These are phyloP conservation scores for Cryptococcus amylolentus DNA, from an alignment of 1,284 basidiomycete genomes.

Conservation along the genomic window DNA sequence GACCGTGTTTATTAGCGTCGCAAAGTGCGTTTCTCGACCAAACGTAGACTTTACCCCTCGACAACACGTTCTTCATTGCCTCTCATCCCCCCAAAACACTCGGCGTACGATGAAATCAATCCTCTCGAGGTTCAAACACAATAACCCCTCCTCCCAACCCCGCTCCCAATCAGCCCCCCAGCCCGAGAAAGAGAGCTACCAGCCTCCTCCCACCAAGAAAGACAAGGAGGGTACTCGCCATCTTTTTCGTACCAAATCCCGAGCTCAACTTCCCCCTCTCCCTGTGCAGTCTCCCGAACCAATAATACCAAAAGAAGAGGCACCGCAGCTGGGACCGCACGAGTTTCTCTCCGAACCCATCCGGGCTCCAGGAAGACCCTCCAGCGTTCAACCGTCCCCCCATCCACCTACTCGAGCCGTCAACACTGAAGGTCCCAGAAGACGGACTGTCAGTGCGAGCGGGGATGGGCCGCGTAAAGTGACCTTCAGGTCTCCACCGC, in stretches of 20 bases:
- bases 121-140: conserved; percentile 26
- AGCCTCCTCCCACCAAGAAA: neutral
- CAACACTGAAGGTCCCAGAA: neutral
- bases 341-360: neutral
- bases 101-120: conserved; percentile 30
- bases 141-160: neutral
- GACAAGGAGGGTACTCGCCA: neutral
- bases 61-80: too few relatives aligned
- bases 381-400: neutral
- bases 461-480: conserved; percentile 27
- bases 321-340: neutral
- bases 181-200: neutral
- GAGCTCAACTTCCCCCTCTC: too few relatives aligned
- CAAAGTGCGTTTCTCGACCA: neutral
- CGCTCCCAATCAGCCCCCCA: neutral
- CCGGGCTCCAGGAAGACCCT: neutral
- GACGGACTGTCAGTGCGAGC: conserved; percentile 19
- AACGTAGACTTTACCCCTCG: neutral
- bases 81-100: neutral
- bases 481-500: conserved; percentile 31
- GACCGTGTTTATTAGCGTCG: too few relatives aligned
- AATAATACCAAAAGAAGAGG: neutral
- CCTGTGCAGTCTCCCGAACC: too few relatives aligned
- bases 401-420: neutral
- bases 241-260: too few relatives aligned